Evolutionary conservation across 495 filamentous ascomycete genomes (phyloP).

Genomic region (Penicillium egyptiacum): DNA sequence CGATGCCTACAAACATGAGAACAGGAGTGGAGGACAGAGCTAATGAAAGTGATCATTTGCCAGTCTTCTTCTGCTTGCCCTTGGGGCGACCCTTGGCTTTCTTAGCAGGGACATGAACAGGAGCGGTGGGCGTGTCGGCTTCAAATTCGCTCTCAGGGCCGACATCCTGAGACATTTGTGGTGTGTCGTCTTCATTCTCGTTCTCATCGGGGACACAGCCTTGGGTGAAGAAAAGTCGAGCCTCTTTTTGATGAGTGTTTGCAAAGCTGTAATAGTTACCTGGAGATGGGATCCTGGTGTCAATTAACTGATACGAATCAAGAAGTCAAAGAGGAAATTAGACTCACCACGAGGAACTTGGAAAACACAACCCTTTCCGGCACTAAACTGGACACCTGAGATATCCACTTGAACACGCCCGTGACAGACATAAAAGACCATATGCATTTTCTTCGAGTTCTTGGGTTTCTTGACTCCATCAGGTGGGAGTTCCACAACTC

Average conservation of each 20-base stretch:
- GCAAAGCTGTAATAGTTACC: conserved; percentile 83
- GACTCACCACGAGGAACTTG: conserved; percentile 90
- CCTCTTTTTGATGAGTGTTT: conserved; percentile 66
- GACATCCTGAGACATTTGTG: conserved; percentile 26
- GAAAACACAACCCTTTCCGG: conserved; percentile 83
- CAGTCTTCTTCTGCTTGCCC: conserved; percentile 45
- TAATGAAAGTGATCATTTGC: conserved; percentile 15
- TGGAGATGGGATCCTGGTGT: conserved; percentile 32
- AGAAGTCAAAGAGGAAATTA: neutral
- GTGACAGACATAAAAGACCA: conserved; percentile 85
- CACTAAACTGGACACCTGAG: conserved; percentile 73
- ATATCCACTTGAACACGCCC: conserved; percentile 76
- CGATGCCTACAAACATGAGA: conserved; percentile 14
- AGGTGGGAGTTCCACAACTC: conserved; percentile 83
- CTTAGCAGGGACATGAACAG: conserved; percentile 19
- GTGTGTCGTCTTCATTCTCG: conserved; percentile 22
- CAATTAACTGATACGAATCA: neutral
- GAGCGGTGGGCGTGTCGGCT: conserved; percentile 14
- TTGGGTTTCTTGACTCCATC: conserved; percentile 81
- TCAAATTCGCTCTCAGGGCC: conserved; percentile 34
- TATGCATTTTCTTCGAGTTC: conserved; percentile 89
- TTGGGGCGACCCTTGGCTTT: conserved; percentile 39
- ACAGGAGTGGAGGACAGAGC: conserved; percentile 4
- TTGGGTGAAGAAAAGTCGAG: conserved; percentile 82
- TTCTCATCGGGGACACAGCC: conserved; percentile 56